A percentile compares a stretch with the other conserved stretches of the same genome.
These are phyloP conservation scores for Papiliotrema flavescens DNA, from an alignment of 1,284 basidiomycete species.

Conservation along the genomic window DNA sequence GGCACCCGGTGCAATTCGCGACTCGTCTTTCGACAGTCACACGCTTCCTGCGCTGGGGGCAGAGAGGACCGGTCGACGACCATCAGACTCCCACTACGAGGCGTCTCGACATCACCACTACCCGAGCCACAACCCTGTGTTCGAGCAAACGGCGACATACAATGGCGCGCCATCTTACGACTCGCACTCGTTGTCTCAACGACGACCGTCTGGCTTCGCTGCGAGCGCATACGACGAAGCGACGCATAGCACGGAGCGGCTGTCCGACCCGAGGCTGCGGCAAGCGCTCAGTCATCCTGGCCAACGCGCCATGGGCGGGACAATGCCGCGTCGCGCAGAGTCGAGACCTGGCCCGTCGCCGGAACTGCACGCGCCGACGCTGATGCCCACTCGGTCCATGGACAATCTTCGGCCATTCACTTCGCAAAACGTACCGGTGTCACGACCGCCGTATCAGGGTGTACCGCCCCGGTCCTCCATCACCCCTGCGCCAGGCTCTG, in stretches of 20 bases:
- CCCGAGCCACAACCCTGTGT: slow-evolving; percentile 13
- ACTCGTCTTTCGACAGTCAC: slow-evolving; percentile 9
- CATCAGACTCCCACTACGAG: slow-evolving; percentile 16
- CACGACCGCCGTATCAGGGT: slow-evolving; percentile 21
- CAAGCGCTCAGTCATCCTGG: slow-evolving; percentile 4
- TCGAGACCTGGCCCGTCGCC: slow-evolving; percentile 1
- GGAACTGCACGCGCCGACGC: slow-evolving; percentile 6
- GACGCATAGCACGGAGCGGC: slow-evolving; percentile 21
- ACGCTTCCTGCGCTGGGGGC: slow-evolving; percentile 4
- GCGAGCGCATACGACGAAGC: slow-evolving; percentile 16
- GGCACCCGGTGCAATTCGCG: not conserved
- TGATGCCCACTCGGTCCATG: slow-evolving; percentile 28
- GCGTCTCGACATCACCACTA: slow-evolving; percentile 12
- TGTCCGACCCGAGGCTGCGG: slow-evolving; percentile 24
- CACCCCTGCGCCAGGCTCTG: slow-evolving; percentile 20
- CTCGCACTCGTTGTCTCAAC: slow-evolving; percentile 7
- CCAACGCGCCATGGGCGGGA: not conserved
- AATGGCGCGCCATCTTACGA: slow-evolving; percentile 20
- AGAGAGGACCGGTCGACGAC: slow-evolving; percentile 7
- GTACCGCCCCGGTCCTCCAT: slow-evolving; percentile 18
- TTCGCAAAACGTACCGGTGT: slow-evolving; percentile 9
- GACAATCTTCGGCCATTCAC: slow-evolving; percentile 25
- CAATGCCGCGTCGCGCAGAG: not conserved
- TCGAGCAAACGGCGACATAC: slow-evolving; percentile 17
- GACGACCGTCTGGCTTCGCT: slow-evolving; percentile 21